Evolutionary conservation across 345 rosid genomes (phyloP).

Genomic region (Citrus hindsii): DNA sequence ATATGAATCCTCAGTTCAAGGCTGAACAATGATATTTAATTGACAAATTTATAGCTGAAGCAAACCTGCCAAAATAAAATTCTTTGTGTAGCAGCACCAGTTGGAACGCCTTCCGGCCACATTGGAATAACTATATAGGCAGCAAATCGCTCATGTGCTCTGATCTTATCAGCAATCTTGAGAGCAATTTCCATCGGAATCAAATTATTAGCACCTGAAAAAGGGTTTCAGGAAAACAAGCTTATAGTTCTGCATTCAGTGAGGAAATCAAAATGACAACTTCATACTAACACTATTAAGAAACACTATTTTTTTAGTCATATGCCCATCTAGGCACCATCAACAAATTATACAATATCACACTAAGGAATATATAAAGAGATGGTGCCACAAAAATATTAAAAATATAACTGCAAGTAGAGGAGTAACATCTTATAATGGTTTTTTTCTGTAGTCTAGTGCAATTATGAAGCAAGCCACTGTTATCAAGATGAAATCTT

Average conservation of each 20-base stretch:
- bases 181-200: constrained; percentile 98
- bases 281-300: not conserved
- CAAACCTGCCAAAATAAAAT: constrained; percentile 95
- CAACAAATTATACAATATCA: not conserved
- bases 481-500: not conserved
- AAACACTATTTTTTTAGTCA: not conserved
- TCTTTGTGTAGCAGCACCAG: constrained; percentile 87
- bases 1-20: not conserved
- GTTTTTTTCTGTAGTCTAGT: not conserved
- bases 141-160: constrained; percentile 88
- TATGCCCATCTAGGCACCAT: not conserved
- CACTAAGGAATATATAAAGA: not conserved
- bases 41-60: constrained; percentile 2
- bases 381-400: not conserved
- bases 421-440: not conserved
- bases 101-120: constrained; percentile 99
- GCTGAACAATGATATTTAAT: constrained; percentile 2
- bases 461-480: not conserved
- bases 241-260: constrained; percentile 4
- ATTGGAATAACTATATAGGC: constrained; percentile 87
- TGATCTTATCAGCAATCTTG: constrained; percentile 84
- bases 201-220: constrained; percentile 84
- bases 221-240: constrained; percentile 1
- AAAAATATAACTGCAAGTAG: not conserved
- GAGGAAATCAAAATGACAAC: not conserved